Conservation (phyloP, 495 filamentous ascomycete genomes). For the Talaromyces thailandensis region DNA sequence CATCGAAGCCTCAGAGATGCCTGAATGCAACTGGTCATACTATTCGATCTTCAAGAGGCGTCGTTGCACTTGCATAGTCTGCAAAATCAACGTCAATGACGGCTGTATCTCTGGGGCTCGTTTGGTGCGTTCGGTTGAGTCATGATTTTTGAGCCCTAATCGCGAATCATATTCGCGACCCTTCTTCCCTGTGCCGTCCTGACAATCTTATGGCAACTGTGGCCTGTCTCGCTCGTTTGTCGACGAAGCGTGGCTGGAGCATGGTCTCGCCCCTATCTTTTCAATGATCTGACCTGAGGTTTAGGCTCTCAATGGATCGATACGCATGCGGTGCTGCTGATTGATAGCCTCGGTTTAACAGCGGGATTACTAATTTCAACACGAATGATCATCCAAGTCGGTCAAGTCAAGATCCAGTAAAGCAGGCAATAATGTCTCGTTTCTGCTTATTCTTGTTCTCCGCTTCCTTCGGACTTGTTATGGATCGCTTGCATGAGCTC, state of each 20-base stretch:
- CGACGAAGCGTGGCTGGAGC: neutral
- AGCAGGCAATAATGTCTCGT: neutral
- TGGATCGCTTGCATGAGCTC: constrained; percentile 77
- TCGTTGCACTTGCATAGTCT: no score
- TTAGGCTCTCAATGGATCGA: neutral
- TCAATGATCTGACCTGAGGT: neutral
- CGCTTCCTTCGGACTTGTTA: constrained; percentile 15
- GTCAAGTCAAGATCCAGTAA: neutral
- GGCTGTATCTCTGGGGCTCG: no score
- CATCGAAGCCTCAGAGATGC: no score
- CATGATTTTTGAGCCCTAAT: no score
- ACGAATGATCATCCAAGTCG: neutral
- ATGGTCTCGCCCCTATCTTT: neutral
- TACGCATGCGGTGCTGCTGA: neutral
- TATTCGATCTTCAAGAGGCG: no score
- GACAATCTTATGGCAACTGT: neutral
- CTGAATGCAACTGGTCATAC: no score
- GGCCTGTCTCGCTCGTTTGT: neutral
- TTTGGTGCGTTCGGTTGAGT: no score
- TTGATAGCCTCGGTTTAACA: no score
- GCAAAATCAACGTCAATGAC: no score
- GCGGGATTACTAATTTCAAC: neutral
- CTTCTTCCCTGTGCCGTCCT: neutral
- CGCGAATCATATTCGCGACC: neutral
- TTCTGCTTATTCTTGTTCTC: constrained; percentile 2